These are phyloP conservation scores for Cystobasidiopsis lactophilus DNA, from an alignment of 768 basidiomycete genomes.

Conservation along the genomic window DNA sequence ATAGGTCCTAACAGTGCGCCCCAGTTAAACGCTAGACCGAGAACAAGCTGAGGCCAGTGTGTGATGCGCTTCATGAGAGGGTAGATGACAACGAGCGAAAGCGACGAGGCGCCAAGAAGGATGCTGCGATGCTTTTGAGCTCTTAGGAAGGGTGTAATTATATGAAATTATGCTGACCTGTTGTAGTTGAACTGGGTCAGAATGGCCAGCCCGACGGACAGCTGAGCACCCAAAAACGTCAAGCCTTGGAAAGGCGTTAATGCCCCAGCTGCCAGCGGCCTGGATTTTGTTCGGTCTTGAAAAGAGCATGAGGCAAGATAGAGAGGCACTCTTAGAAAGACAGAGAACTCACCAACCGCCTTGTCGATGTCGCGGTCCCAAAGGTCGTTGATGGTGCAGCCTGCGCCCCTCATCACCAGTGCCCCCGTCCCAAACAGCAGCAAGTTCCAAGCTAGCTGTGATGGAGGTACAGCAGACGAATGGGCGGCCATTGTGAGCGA, in stretches of 20 bases:
- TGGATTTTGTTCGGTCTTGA: conserved; percentile 57
- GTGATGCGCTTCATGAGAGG: conserved; percentile 95
- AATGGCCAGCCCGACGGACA: conserved; percentile 60
- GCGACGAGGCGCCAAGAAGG: conserved; percentile 67
- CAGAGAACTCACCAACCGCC: conserved; percentile 40
- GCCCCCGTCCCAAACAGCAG: conserved; percentile 73
- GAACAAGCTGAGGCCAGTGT: conserved; percentile 86
- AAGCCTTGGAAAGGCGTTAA: conserved; percentile 53
- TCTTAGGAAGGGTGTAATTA: background rate
- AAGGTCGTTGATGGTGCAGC: conserved; percentile 97
- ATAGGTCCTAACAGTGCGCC: conserved; percentile 91
- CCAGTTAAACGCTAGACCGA: conserved; percentile 97
- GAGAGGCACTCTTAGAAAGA: background rate
- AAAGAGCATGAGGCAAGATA: background rate
- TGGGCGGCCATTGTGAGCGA: conserved; percentile 93
- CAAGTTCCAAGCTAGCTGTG: conserved; percentile 50
- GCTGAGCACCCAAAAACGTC: conserved; percentile 57
- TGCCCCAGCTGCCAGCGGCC: conserved; percentile 70
- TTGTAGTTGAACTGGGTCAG: conserved; percentile 84
- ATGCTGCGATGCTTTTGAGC: conserved; percentile 35
- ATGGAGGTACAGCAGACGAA: conserved; percentile 42
- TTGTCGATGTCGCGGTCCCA: conserved; percentile 84
- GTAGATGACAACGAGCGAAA: conserved; percentile 68
- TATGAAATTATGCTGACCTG: conserved; percentile 42
- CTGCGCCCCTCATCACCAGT: conserved; percentile 86